phyloP scores from a whole-genome alignment of 331 rosid species.

The Prunus yedoensis region DNA sequence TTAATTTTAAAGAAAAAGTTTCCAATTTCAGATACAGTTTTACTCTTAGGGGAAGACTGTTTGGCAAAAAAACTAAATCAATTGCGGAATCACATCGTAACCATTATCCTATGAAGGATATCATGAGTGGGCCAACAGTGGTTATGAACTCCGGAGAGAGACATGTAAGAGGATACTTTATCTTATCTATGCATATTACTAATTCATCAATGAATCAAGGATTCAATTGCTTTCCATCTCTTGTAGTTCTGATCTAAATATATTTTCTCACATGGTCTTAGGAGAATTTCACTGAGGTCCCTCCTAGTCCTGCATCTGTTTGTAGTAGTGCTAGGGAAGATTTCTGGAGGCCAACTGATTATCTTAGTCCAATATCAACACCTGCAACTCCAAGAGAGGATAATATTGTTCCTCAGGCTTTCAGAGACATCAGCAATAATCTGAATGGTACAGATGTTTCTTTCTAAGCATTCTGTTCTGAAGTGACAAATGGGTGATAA shows the following conservation, averaged over 20 bases:
- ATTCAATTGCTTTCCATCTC: conserved; percentile 28
- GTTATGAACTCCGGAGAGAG: conserved; percentile 61
- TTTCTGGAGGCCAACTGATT: conserved; percentile 66
- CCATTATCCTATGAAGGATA: conserved; percentile 48
- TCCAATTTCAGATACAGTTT: conserved; percentile 71
- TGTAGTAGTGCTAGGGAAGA: conserved; percentile 94
- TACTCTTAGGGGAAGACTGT: conserved; percentile 63
- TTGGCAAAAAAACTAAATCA: conserved; percentile 73
- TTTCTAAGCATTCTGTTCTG: background rate
- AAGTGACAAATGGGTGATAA: conserved; percentile 1
- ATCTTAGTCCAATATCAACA: conserved; percentile 76
- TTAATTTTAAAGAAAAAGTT: conserved; percentile 81
- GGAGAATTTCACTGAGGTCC: conserved; percentile 98
- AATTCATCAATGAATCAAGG: background rate
- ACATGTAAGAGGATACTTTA: conserved; percentile 54
- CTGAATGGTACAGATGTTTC: conserved; percentile 56
- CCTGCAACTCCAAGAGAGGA: conserved; percentile 72
- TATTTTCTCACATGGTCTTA: conserved; percentile 30
- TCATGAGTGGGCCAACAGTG: conserved; percentile 90
- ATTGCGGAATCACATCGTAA: conserved; percentile 50
- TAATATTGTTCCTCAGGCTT: conserved; percentile 53
- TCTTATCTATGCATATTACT: background rate
- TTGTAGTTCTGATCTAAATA: conserved; percentile 16
- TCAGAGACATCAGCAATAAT: conserved; percentile 83
- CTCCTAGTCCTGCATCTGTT: conserved; percentile 98